These are phyloP conservation scores for Pseudonitzschia pungens DNA, from an alignment of 108 stramenopile species.

Conservation along the genomic window DNA sequence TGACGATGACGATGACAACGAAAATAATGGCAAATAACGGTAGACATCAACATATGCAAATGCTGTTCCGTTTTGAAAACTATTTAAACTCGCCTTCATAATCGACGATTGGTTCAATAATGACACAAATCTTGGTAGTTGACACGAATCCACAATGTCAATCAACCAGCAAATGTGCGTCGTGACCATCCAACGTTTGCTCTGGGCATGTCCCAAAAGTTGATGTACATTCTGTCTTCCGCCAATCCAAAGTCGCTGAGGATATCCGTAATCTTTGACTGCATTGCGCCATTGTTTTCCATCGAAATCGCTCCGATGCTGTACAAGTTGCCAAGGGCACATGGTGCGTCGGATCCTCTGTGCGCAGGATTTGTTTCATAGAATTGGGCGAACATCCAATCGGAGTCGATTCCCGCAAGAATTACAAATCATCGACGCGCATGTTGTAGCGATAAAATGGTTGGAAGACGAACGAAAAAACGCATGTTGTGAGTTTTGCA, in stretches of 20 bases:
- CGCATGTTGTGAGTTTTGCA: neutral
- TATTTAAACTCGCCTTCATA: neutral
- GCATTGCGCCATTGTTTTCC: slow-evolving; percentile 70
- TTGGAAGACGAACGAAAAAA: neutral
- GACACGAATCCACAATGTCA: neutral
- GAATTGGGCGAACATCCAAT: neutral
- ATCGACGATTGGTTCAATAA: no score
- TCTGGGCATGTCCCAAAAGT: slow-evolving; percentile 83
- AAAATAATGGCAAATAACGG: neutral
- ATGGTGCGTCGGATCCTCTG: slow-evolving; percentile 10
- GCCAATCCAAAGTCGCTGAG: slow-evolving; percentile 58
- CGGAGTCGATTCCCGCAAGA: neutral
- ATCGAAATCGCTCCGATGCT: slow-evolving; percentile 66
- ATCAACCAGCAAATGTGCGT: slow-evolving; percentile 73
- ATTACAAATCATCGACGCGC: no score
- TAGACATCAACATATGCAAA: neutral
- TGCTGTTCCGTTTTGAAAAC: neutral
- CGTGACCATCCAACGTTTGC: slow-evolving; percentile 81
- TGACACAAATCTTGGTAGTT: neutral
- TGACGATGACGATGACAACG: slow-evolving; percentile 48
- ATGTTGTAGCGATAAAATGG: neutral
- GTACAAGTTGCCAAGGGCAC: slow-evolving; percentile 13
- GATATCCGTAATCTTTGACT: slow-evolving; percentile 64
- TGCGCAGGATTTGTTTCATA: neutral
- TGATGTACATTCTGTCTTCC: slow-evolving; percentile 75